Evolutionary conservation across 169 alveolate genomes (phyloP).

Genomic region (Eimeria maxima): DNA sequence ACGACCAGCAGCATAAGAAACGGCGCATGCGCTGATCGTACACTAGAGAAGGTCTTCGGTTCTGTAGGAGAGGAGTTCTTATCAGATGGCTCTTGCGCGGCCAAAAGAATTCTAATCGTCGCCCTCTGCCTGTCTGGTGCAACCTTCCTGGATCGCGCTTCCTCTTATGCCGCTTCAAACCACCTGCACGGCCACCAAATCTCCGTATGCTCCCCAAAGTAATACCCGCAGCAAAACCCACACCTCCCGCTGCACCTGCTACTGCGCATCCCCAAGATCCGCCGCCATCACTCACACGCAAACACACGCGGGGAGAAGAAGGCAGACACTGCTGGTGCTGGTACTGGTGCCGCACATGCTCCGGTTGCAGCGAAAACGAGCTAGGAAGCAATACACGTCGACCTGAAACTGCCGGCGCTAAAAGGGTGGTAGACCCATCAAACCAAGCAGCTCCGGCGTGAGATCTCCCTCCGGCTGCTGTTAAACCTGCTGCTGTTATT

Average conservation of each 20-base stretch:
- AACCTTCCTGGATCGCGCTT: slow-evolving; percentile 44
- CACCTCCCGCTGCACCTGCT: neutral
- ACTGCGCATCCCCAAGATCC: no score
- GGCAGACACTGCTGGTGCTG: no score
- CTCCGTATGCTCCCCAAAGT: slow-evolving; percentile 11
- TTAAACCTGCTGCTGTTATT: no score
- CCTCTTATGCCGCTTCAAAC: slow-evolving; percentile 79
- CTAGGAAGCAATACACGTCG: no score
- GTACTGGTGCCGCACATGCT: neutral
- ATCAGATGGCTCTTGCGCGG: slow-evolving; percentile 63
- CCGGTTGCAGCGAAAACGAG: neutral
- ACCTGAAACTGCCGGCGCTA: no score
- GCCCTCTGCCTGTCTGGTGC: slow-evolving; percentile 82
- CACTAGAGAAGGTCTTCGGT: slow-evolving; percentile 60
- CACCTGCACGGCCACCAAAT: slow-evolving; percentile 83
- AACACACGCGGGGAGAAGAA: no score
- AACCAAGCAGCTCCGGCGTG: no score
- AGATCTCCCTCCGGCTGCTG: no score
- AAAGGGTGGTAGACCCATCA: no score
- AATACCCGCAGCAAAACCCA: neutral
- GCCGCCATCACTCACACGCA: no score
- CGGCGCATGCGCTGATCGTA: slow-evolving; percentile 74
- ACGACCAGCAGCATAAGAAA: slow-evolving; percentile 79
- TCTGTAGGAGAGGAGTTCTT: slow-evolving; percentile 81
- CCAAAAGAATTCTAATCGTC: slow-evolving; percentile 83